Conservation (phyloP, 805 yeast genomes). For the Kuraishia molischiana region DNA sequence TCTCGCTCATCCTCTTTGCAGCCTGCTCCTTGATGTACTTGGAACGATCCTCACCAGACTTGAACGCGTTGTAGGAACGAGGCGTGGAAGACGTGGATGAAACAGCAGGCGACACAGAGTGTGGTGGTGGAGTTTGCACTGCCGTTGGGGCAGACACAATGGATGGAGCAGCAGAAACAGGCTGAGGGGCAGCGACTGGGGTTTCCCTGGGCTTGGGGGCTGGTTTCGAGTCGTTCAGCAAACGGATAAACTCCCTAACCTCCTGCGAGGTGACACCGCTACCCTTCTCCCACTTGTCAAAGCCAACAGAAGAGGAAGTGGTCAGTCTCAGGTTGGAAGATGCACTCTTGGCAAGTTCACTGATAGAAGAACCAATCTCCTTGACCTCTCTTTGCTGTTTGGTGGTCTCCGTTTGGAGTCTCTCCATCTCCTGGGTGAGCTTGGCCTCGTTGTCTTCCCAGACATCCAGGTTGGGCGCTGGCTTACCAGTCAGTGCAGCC, state of each 20-base stretch:
- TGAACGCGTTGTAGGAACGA: constrained; percentile 18
- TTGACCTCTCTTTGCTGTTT: constrained; percentile 49
- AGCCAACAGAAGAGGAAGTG: constrained; percentile 32
- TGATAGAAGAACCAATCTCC: constrained; percentile 67
- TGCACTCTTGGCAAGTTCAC: constrained; percentile 39
- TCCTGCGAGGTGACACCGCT: constrained; percentile 58
- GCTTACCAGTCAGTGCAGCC: constrained; percentile 87
- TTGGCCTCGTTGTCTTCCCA: constrained; percentile 45
- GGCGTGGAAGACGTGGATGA: constrained; percentile 8
- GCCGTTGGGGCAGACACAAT: constrained; percentile 1
- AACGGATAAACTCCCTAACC: constrained; percentile 52
- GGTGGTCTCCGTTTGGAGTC: constrained; percentile 42
- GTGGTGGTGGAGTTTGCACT: constrained; percentile 3
- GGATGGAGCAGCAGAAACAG: constrained; percentile 3
- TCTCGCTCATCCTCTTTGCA: constrained; percentile 72
- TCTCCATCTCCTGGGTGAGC: constrained; percentile 40
- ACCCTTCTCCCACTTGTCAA: constrained; percentile 75
- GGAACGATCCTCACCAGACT: constrained; percentile 58
- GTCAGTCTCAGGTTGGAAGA: constrained; percentile 18
- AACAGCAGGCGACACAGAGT: constrained; percentile 10
- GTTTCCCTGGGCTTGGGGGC: constrained; percentile 3
- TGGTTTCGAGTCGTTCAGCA: constrained; percentile 30
- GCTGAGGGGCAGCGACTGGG: background rate
- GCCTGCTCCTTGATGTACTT: constrained; percentile 80
- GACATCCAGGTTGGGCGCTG: constrained; percentile 31